These are phyloP conservation scores for Pseudevernia furfuracea DNA, from an alignment of 495 filamentous ascomycete species.

Conservation along the genomic window DNA sequence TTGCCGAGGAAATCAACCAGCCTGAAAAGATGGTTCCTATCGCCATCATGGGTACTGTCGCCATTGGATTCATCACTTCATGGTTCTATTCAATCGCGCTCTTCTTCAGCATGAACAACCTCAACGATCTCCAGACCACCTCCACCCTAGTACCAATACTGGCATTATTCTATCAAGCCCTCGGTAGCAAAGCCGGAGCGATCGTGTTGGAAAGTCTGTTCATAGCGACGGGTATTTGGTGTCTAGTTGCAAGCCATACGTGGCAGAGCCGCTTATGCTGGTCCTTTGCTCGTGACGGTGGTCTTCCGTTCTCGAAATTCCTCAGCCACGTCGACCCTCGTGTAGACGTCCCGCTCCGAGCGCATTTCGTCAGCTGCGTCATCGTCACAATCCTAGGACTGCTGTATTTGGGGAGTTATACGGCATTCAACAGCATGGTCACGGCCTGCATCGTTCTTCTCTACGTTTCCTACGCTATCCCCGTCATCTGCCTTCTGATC, in stretches of 20 bases:
- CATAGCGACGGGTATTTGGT: constrained; percentile 49
- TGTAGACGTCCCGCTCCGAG: constrained; percentile 47
- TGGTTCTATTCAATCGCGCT: constrained; percentile 50
- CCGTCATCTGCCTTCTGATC: constrained; percentile 41
- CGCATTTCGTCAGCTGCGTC: constrained; percentile 43
- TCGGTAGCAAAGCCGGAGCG: constrained; percentile 45
- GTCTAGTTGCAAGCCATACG: constrained; percentile 49
- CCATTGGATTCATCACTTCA: constrained; percentile 50
- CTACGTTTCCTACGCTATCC: constrained; percentile 48
- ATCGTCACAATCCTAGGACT: constrained; percentile 45
- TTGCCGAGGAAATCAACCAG: constrained; percentile 54
- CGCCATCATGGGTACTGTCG: constrained; percentile 53
- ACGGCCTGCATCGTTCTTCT: constrained; percentile 45
- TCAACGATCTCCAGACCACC: constrained; percentile 39
- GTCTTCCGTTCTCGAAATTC: constrained; percentile 43
- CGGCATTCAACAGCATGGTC: constrained; percentile 50
- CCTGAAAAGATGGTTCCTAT: constrained; percentile 40
- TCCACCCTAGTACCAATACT: constrained; percentile 50
- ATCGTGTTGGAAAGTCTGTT: constrained; percentile 49
- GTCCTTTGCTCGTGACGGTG: constrained; percentile 53
- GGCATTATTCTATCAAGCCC: constrained; percentile 50
- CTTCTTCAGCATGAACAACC: constrained; percentile 52
- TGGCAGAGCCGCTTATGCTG: constrained; percentile 53
- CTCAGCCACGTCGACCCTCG: constrained; percentile 42
- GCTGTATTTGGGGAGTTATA: constrained; percentile 47